phyloP scores from a whole-genome alignment of 1,284 basidiomycete genomes.

The Cutaneotrichosporon cutaneum region DNA sequence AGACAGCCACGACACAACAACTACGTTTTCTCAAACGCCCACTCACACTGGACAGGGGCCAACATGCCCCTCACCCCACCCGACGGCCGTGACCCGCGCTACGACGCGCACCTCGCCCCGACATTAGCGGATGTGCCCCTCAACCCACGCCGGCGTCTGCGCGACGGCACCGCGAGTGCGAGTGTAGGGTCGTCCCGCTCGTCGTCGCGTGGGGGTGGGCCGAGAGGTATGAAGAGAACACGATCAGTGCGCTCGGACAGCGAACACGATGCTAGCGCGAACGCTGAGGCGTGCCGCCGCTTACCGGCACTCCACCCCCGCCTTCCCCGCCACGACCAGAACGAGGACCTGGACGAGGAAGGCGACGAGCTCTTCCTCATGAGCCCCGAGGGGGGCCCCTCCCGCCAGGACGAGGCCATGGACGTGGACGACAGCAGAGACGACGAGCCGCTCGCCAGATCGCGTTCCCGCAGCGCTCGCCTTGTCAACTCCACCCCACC shows the following conservation, averaged over 20 bases:
- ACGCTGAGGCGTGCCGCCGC: constrained; percentile 17
- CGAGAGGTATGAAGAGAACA: constrained; percentile 7
- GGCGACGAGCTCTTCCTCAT: neutral
- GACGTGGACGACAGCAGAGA: constrained; percentile 4
- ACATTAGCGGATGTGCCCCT: constrained; percentile 37
- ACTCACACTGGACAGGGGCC: neutral
- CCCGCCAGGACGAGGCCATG: no score
- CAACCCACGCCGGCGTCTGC: constrained; percentile 31
- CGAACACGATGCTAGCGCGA: neutral
- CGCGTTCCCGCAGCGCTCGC: neutral
- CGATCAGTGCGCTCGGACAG: constrained; percentile 2
- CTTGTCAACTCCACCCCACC: no score
- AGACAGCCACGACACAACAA: no score
- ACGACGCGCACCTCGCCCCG: constrained; percentile 14
- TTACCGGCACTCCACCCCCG: constrained; percentile 13
- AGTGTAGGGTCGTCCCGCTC: neutral
- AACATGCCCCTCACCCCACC: neutral
- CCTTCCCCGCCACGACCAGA: neutral
- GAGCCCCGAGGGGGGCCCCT: no score
- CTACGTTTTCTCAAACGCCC: neutral
- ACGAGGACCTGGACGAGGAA: neutral
- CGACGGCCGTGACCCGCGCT: neutral
- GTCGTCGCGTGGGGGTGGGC: constrained; percentile 2
- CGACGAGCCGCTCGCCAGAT: constrained; percentile 10
- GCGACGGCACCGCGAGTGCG: constrained; percentile 24